These are phyloP conservation scores for Warburgia ugandensis DNA, from an alignment of 164 flowering plant genomes.

Conservation along the genomic window DNA sequence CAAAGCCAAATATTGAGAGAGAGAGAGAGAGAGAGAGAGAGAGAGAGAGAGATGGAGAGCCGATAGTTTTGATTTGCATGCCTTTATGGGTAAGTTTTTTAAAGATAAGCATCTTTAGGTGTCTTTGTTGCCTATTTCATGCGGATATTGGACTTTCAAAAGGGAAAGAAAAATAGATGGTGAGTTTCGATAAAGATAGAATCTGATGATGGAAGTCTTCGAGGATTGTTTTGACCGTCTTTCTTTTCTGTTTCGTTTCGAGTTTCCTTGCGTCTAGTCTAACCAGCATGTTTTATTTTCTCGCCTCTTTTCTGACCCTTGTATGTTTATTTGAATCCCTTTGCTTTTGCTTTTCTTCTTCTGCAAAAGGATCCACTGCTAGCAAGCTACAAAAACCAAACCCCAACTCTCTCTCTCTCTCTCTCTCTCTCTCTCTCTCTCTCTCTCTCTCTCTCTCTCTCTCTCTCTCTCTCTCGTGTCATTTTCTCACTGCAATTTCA, in stretches of 20 bases:
- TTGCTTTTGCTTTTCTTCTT: slow-evolving; percentile 12
- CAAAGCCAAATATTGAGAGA: no score
- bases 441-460: neutral
- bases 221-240: slow-evolving; percentile 81
- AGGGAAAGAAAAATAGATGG: slow-evolving; percentile 23
- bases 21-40: no score
- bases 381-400: neutral
- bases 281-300: slow-evolving; percentile 1
- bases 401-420: slow-evolving; percentile 1
- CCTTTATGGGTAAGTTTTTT: neutral
- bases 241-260: slow-evolving; percentile 28
- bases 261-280: slow-evolving; percentile 3
- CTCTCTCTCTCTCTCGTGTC: neutral
- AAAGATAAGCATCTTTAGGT: slow-evolving; percentile 9
- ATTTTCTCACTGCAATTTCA: neutral
- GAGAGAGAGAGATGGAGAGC: neutral
- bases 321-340: slow-evolving; percentile 4
- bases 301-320: slow-evolving; percentile 2
- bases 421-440: neutral
- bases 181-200: slow-evolving; percentile 84
- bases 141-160: slow-evolving; percentile 3
- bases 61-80: slow-evolving; percentile 2
- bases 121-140: slow-evolving; percentile 9
- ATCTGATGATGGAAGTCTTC: slow-evolving; percentile 78
- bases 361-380: slow-evolving; percentile 2